Base-by-base conservation (phyloP, 306 rosid genomes). In the Vigna radiata region DNA sequence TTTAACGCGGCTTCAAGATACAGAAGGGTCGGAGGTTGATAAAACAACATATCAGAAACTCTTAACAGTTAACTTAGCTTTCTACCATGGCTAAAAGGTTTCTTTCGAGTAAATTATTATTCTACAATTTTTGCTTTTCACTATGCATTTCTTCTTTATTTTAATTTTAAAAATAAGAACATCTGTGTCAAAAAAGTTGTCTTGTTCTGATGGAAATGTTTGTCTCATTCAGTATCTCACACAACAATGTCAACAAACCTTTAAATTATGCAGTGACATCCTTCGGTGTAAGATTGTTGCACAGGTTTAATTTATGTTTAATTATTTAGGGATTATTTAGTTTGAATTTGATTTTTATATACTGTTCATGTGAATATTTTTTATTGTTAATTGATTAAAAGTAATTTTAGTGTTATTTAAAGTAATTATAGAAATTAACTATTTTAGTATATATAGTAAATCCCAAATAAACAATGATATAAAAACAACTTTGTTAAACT, bases 1-100 rank as follows among this genome's bases (percentile, higher is more conserved):
- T 49, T 59, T 36, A 67, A 75, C 80, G 80, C 80, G 77, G 77
- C 72, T 81, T 75, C 70, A 37, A 55, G 36, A 36, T 53, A 12
- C 58, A 36, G 11, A 70, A 47, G 54, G 18, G 77, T 59, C 8
- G 43, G 31, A 49, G 6, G 18, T 21, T 18, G 33, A 41, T 19
- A 66, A 44, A 44, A 10, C 3, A 12, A 12, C 5, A 0, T 43
- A 44, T 11, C 49, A 44, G 33, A 17, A 17, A 39, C 60, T 17
- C 23, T 75, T 9, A 50, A 54, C 10, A 62, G 21, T 23, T 66
- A 13, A 12, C 0, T 39, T 41, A 27, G 31, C 63, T 15, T 60
- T 48, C 37, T 18, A 33, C 56, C 46, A 5, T 36, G 13, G 25
- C 18, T 52, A 21, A 50, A 49, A 75, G 41, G 23, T 36, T 47